Base-by-base conservation (phyloP, 805 yeast species). In the Kazachstania taianensis region DNA sequence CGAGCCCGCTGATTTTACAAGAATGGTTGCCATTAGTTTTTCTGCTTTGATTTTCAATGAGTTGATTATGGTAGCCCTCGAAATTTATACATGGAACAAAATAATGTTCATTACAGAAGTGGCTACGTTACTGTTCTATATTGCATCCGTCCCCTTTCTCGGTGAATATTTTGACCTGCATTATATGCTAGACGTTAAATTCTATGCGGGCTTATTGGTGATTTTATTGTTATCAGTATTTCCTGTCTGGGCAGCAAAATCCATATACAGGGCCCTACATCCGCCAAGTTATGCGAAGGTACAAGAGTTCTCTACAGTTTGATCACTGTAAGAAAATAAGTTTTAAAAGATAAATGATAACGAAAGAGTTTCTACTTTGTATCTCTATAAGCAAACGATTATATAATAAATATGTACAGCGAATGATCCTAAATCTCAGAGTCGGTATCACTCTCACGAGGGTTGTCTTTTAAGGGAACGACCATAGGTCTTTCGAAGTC, bases 241-340 rank as follows among this genome's bases (percentile, higher is more conserved):
- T 25, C 98, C 98, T 0, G 94, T 89, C 2, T 89, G 96, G 96
- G 63, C 80, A 2, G 77, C 78, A 3, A 83, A 83, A 57, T 67
- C 81, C 4, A 63, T 89, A 13, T 76, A 79, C 52, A 70, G 94
- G 43, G 75, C 67, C 42, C 58, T 92, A 38, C 74, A 86, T 46
- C 97, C 98, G 3, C 98, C 98, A 22, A 85, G 84, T 52, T 92
- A 92, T 57, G 96, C 96, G 7, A 92, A 92, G 58, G 97, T 92
- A 28, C 97, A 87, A 57, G 92, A 82, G 35, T 59, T 59, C 41
- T 45, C 59, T 6, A 50, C 49, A 41, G 78, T 72, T 22, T 40
- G 20, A 43, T n/a, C n/a, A n/a, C n/a, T n/a, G n/a, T n/a, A n/a
- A n/a, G n/a, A n/a, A n/a, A n/a, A n/a, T n/a, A n/a, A n/a, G n/a